phyloP scores from a whole-genome alignment of 2,329 filamentous ascomycete genomes.

The Monilinia vaccinii-corymbosi region DNA sequence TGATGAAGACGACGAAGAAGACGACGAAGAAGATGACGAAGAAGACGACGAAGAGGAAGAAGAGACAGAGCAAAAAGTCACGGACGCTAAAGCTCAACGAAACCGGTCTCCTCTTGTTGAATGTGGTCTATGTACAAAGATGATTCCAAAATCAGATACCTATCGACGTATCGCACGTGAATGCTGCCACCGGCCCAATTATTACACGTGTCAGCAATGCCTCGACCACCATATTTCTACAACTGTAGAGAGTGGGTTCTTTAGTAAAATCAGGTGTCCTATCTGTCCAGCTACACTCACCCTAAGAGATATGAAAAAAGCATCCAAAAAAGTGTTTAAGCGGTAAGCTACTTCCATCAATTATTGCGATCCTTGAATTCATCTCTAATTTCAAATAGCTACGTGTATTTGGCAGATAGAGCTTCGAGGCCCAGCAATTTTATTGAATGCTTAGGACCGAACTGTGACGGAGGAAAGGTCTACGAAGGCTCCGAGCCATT shows the following conservation, averaged over 20 bases:
- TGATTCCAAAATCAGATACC: too few species aligned
- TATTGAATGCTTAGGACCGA: conserved; percentile 14
- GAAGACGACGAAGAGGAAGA: background rate
- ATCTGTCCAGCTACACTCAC: background rate
- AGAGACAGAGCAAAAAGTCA: too few species aligned
- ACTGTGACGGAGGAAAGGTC: conserved; percentile 16
- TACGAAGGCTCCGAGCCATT: conserved; percentile 13
- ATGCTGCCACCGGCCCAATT: background rate
- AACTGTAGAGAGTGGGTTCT: background rate
- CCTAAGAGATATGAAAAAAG: background rate
- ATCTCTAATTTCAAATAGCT: background rate
- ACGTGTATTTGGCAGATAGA: background rate
- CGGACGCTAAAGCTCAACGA: background rate
- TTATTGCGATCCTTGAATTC: background rate
- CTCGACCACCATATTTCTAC: background rate
- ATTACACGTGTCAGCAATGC: background rate
- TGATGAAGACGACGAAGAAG: background rate
- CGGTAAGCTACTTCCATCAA: background rate
- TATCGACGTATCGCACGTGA: background rate
- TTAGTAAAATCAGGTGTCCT: conserved; percentile 3
- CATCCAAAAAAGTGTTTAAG: background rate
- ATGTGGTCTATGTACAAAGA: background rate
- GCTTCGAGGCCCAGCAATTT: background rate
- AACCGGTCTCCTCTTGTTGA: background rate
- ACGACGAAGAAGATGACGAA: background rate